phyloP scores from a whole-genome alignment of 768 basidiomycete species.

The Lactarius tabidus region DNA sequence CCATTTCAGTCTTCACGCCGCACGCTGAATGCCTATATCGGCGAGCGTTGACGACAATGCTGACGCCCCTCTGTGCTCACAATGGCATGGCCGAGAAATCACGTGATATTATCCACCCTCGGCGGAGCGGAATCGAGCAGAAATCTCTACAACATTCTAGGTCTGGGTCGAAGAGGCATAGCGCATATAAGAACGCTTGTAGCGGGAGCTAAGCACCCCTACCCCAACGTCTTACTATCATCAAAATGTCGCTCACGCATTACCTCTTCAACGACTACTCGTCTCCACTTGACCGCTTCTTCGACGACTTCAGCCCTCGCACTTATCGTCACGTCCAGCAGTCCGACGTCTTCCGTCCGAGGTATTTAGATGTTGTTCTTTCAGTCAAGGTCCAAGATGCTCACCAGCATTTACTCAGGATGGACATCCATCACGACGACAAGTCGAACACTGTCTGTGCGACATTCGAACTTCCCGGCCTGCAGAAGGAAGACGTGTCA shows the following conservation, averaged over 20 bases:
- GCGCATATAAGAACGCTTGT: background rate
- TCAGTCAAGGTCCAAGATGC: no score
- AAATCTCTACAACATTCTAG: background rate
- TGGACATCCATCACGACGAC: constrained; percentile 51
- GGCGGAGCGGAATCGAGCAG: background rate
- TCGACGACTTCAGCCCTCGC: constrained; percentile 39
- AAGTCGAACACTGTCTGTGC: constrained; percentile 49
- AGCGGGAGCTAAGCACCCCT: background rate
- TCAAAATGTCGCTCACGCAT: constrained; percentile 34
- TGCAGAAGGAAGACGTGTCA: constrained; percentile 46
- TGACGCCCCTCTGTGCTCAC: background rate
- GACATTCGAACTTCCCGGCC: constrained; percentile 54
- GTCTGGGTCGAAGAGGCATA: background rate
- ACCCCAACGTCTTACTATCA: background rate
- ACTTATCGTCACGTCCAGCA: constrained; percentile 17
- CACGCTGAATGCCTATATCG: background rate
- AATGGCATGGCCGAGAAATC: background rate
- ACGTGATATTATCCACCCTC: background rate
- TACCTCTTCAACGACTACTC: constrained; percentile 39
- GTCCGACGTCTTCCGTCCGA: constrained; percentile 17
- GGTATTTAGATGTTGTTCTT: background rate
- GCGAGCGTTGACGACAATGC: background rate
- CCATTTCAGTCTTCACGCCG: background rate
- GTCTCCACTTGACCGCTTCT: constrained; percentile 41
- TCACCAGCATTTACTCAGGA: constrained; percentile 32